Evolutionary conservation across 192 early-diverging fungal species (phyloP), one percentile per base, ranked within the genome.

Genomic region (Cetraspora pellucida): DNA sequence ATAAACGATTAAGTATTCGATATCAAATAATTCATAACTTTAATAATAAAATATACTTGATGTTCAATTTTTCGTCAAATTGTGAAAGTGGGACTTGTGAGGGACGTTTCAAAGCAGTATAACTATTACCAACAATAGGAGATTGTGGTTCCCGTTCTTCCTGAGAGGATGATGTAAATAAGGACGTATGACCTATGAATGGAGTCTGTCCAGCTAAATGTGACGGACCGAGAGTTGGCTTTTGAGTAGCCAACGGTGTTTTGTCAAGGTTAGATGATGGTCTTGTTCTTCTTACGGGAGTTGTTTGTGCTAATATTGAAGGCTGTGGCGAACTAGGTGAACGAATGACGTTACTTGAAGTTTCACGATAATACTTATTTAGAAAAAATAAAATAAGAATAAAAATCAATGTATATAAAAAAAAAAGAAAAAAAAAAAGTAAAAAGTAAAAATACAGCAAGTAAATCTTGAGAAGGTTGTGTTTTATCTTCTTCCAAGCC

Each of bases 231-330:
- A 47, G 68, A 3, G 45, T 52, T 55, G 70, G 21, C 13, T 70
- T 50, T 52, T 23, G 30, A 57, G 57, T n/a, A 55, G 17, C 25
- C 10, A 28, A 30, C 19, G 52, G 52, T 2, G 47, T 57, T 58
- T 54, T 16, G 31, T 37, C 25, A 9, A 52, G 37, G 0, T 57
- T 25, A 2, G 52, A 58, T 52, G 28, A 21, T 27, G 52, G n/a
- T 72, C 31, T 70, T 9, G 17, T 30, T 72, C 55, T 72, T 65
- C 63, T 65, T 45, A 19, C 27, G 0, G 70, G 70, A 17, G 70
- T 72, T 57, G 70, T 72, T 58, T 72, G 70, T 17, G 70, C 50
- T 55, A 72, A 72, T 10, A 72, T 72, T 17, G 70, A 72, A 16
- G 17, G 25, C 21, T 72, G 45, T 21, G 30, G 16, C n/a, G 52